These are phyloP conservation scores for Russula sp. DNA, from an alignment of 768 basidiomycete species.

Conservation along the genomic window DNA sequence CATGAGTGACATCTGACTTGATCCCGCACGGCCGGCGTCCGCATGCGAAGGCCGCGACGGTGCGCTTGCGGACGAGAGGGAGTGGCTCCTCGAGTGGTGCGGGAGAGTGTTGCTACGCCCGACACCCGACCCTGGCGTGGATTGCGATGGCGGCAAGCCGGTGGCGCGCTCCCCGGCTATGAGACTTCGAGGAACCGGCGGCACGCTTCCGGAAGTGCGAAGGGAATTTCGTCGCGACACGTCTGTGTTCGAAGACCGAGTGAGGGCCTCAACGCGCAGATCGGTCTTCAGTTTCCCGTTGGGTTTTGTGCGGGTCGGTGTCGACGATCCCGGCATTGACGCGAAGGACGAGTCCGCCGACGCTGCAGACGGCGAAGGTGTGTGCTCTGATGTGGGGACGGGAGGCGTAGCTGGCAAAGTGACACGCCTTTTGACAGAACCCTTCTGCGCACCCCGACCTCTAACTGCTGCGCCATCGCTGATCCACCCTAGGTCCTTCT, in stretches of 20 bases:
- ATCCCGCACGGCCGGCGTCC: slow-evolving; percentile 1
- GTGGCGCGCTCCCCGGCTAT: background rate
- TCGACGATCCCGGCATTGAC: background rate
- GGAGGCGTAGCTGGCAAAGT: background rate
- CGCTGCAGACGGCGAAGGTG: slow-evolving; percentile 3
- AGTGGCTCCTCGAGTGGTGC: background rate
- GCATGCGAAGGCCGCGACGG: slow-evolving; percentile 9
- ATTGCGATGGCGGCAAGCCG: slow-evolving; percentile 5
- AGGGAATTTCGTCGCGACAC: slow-evolving; percentile 11
- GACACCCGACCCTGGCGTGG: background rate
- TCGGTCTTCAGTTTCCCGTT: slow-evolving; percentile 5
- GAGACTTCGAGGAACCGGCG: background rate
- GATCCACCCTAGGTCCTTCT: slow-evolving; percentile 23
- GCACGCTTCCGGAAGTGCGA: slow-evolving; percentile 8
- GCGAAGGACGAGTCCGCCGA: background rate
- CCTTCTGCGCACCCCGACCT: slow-evolving; percentile 18
- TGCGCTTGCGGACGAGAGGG: background rate
- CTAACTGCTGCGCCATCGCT: slow-evolving; percentile 18
- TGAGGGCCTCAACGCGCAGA: slow-evolving; percentile 11
- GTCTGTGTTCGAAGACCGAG: slow-evolving; percentile 14
- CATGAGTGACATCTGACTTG: slow-evolving; percentile 44
- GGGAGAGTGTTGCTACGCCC: background rate
- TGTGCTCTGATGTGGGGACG: background rate
- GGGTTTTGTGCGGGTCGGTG: background rate
- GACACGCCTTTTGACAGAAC: background rate